Conservation (phyloP, 805 yeast genomes). For the Candida mattraensis region DNA sequence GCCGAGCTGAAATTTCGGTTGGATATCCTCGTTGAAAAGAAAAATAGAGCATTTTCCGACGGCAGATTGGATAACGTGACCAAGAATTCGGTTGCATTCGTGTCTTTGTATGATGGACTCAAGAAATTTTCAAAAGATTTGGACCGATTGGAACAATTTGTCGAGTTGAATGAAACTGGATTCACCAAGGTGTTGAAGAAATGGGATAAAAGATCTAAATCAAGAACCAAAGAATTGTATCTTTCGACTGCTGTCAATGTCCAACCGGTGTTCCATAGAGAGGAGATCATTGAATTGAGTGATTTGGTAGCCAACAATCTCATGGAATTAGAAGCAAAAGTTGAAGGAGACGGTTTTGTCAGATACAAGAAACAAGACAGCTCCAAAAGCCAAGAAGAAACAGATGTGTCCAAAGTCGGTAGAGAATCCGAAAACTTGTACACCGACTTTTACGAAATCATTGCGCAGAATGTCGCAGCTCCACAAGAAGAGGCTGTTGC, state of each 20-base stretch:
- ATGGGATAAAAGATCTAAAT: constrained; percentile 96
- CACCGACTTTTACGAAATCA: constrained; percentile 54
- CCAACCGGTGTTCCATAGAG: constrained; percentile 93
- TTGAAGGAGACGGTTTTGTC: constrained; percentile 40
- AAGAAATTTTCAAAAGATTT: constrained; percentile 87
- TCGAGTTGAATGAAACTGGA: constrained; percentile 93
- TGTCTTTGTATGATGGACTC: constrained; percentile 83
- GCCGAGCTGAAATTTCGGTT: constrained; percentile 78
- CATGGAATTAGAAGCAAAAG: constrained; percentile 72
- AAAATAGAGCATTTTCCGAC: constrained; percentile 39
- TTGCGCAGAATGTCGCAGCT: constrained; percentile 37
- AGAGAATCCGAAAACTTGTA: constrained; percentile 66
- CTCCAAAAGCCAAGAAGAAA: not conserved
- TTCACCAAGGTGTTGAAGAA: constrained; percentile 93
- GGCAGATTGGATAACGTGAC: constrained; percentile 47
- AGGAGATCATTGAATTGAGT: constrained; percentile 79
- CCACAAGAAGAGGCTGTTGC: constrained; percentile 34
- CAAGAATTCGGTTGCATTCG: constrained; percentile 72
- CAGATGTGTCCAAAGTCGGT: constrained; percentile 4
- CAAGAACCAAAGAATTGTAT: constrained; percentile 90
- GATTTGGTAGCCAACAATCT: constrained; percentile 69
- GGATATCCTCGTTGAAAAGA: constrained; percentile 73
- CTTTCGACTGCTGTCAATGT: constrained; percentile 91
- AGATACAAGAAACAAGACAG: constrained; percentile 25
- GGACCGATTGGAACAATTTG: constrained; percentile 86